Evolutionary conservation across 139 green algal genomes (phyloP), one percentile per base, ranked within the genome.

Genomic region (Auxenochlorella pyrenoidosa): DNA sequence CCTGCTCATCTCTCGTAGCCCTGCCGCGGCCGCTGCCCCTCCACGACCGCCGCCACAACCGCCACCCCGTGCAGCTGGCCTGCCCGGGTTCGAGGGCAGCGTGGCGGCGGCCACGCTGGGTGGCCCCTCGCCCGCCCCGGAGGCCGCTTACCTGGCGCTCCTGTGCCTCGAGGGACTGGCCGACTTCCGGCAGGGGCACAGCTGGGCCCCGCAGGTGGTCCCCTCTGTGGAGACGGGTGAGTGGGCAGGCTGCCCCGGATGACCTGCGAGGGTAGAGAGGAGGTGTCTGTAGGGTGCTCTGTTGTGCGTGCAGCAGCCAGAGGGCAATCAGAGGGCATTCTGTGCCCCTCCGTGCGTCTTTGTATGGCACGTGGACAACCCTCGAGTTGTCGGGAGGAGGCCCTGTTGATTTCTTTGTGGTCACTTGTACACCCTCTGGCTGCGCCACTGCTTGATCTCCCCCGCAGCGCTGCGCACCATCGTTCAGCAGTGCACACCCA

Each of bases 161-260:
- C 60, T 76, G 63, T 85, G 80, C 63, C 60, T 41, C 40, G 60
- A 75, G 18, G 41, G 3, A 28, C 40, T 85, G 63, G 59, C 43
- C 13, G 66, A 79, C 43, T 86, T 86, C 65, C 32, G 26, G n/a
- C 19, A 47, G 66, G 28, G 32, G 41, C 66, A 79, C n/a, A 12
- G 28, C 18, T 86, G 82, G 82, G 82, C 22, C 19, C 44, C 65
- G 3, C 32, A 51, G 22, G 58, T 86, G 82, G 28, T 65, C 44
- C 43, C 82, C 5, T 2, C 66, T 2, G 82, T 86, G 43, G 82
- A 86, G 66, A 86, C 66, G 16, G 82, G 82, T 85, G 59, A 2
- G 79, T 41, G 26, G 12, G 65, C 5, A 28, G 18, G 24, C 59
- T 26, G 59, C 12, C n/a, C n/a, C n/a, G n/a, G n/a, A n/a, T n/a